A percentile compares a stretch with the other conserved stretches of the same genome.
Conservation (phyloP, 1,139 yeast genomes). For the Geotrichum aggregatum region DNA sequence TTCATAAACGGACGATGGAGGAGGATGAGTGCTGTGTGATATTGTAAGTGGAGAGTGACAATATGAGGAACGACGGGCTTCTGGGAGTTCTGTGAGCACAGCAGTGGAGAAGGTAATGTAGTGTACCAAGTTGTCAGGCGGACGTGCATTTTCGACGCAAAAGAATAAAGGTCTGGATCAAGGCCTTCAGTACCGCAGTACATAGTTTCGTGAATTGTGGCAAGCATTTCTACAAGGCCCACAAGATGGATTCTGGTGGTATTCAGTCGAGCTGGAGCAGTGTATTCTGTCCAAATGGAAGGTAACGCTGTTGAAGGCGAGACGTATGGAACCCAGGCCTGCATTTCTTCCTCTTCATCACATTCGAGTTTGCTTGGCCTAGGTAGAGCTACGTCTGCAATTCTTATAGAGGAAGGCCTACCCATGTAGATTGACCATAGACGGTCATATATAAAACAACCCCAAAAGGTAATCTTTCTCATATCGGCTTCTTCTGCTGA, state of each 20-base stretch:
- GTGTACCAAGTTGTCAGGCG: slow-evolving; percentile 27
- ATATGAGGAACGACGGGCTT: slow-evolving; percentile 26
- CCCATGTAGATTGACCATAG: slow-evolving; percentile 32
- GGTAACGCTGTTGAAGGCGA: slow-evolving; percentile 14
- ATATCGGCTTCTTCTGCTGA: slow-evolving; percentile 27
- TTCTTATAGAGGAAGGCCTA: slow-evolving; percentile 27
- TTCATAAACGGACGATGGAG: slow-evolving; percentile 28
- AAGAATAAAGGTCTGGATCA: slow-evolving; percentile 16
- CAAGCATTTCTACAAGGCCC: slow-evolving; percentile 17
- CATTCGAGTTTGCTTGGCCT: slow-evolving; percentile 18
- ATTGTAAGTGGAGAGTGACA: slow-evolving; percentile 27
- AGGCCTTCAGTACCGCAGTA: slow-evolving; percentile 20
- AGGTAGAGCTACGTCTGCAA: slow-evolving; percentile 26
- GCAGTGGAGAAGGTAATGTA: slow-evolving; percentile 24
- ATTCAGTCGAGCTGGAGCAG: slow-evolving; percentile 17
- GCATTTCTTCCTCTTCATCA: slow-evolving; percentile 9
- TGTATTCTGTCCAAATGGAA: slow-evolving; percentile 20
- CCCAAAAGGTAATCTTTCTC: slow-evolving; percentile 31
- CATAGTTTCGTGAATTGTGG: slow-evolving; percentile 22
- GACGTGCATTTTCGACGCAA: slow-evolving; percentile 23
- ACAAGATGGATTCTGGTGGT: slow-evolving; percentile 17
- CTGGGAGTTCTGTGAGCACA: slow-evolving; percentile 22
- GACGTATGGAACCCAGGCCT: slow-evolving; percentile 21
- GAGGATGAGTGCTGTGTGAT: slow-evolving; percentile 26
- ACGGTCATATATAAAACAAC: slow-evolving; percentile 30